Percentiles rank a stretch among this genome's conserved stretches.
Evolutionary conservation across 1,284 basidiomycete genomes (phyloP).

Genomic region (Gymnopus androsaceus): DNA sequence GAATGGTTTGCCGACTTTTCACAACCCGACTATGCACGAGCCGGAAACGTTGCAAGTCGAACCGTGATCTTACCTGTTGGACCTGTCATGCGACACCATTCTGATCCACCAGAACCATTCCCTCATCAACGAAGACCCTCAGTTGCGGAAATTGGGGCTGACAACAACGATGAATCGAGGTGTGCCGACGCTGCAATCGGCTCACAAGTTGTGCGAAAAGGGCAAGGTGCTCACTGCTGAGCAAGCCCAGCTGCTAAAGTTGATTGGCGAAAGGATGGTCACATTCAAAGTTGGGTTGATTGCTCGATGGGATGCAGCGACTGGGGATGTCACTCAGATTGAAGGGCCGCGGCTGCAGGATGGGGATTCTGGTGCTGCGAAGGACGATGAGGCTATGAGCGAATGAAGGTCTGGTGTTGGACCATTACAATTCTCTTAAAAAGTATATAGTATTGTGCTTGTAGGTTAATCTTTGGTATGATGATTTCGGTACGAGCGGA

Average conservation of each 20-base stretch:
- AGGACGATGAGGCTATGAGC: constrained; percentile 43
- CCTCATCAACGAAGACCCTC: constrained; percentile 97
- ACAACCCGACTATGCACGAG: constrained; percentile 89
- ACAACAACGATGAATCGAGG: constrained; percentile 85
- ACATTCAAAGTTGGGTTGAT: constrained; percentile 74
- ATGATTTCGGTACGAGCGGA: not conserved
- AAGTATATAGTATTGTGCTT: constrained; percentile 12
- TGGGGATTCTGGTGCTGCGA: constrained; percentile 27
- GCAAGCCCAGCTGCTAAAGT: constrained; percentile 87
- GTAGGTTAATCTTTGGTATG: not conserved
- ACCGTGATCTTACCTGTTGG: constrained; percentile 79
- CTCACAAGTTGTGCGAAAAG: constrained; percentile 86
- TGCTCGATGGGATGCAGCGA: constrained; percentile 75
- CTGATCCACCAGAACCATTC: constrained; percentile 81
- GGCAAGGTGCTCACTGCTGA: constrained; percentile 82
- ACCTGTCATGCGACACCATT: constrained; percentile 71
- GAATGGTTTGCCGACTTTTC: constrained; percentile 95
- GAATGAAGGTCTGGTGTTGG: constrained; percentile 29
- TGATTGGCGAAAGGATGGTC: constrained; percentile 86
- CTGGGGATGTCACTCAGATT: constrained; percentile 66
- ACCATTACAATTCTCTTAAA: not conserved
- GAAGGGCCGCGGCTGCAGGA: constrained; percentile 49
- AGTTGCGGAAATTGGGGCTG: constrained; percentile 89
- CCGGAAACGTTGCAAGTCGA: constrained; percentile 79
- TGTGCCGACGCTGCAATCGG: constrained; percentile 80